phyloP scores from a whole-genome alignment of 139 green algal genomes.

The Coelastrella sp. region DNA sequence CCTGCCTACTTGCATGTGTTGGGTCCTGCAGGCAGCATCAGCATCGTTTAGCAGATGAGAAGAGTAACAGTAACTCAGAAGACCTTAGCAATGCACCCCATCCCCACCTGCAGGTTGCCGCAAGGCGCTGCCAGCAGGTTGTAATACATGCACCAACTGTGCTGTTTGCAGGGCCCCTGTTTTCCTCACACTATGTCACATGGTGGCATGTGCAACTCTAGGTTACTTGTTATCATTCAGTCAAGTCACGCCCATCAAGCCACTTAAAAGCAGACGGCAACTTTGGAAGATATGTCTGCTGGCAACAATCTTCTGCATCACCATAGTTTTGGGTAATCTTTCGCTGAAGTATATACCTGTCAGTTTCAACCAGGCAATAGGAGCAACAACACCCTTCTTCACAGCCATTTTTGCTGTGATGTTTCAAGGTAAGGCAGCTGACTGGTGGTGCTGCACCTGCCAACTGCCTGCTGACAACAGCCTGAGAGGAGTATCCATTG shows the following conservation, averaged over 20 bases:
- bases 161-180: constrained; percentile 70
- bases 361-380: constrained; percentile 96
- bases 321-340: constrained; percentile 94
- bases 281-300: constrained; percentile 81
- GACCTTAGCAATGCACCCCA: background rate
- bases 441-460: background rate
- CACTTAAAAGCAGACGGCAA: constrained; percentile 75
- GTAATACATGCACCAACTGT: background rate
- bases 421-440: constrained; percentile 57
- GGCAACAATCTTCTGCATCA: constrained; percentile 86
- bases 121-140: background rate
- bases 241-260: constrained; percentile 70
- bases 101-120: background rate
- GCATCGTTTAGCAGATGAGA: background rate
- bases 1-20: background rate
- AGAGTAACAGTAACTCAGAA: background rate
- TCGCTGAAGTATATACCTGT: constrained; percentile 88
- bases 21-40: background rate
- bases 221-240: constrained; percentile 61
- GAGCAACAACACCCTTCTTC: constrained; percentile 95
- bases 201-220: constrained; percentile 85
- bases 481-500: too few relatives aligned
- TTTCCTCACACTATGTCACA: constrained; percentile 96
- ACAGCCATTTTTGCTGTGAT: constrained; percentile 86
- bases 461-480: too few relatives aligned